These are phyloP conservation scores for Aristolochia fimbriata DNA, from an alignment of 164 flowering plant genomes.

Conservation along the genomic window DNA sequence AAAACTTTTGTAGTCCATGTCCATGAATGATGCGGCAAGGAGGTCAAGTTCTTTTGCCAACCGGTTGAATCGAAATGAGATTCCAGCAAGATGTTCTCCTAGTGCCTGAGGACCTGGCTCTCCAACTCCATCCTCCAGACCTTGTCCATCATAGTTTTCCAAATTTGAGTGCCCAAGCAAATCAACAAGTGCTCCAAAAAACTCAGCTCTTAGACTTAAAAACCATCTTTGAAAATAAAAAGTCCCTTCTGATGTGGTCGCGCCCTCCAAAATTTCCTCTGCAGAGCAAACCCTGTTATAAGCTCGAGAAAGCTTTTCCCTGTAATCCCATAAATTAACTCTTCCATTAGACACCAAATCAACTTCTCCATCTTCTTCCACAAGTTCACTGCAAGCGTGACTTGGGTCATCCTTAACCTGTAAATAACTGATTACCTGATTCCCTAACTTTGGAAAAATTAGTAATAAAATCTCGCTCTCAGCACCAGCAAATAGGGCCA, in stretches of 20 bases:
- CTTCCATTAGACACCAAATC: slow-evolving; percentile 7
- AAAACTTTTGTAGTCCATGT: slow-evolving; percentile 41
- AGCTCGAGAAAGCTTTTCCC: slow-evolving; percentile 22
- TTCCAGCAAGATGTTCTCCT: slow-evolving; percentile 14
- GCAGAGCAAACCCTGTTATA: slow-evolving; percentile 22
- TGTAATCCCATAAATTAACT: slow-evolving; percentile 6
- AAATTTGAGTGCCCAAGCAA: slow-evolving; percentile 25
- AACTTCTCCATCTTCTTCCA: slow-evolving; percentile 10
- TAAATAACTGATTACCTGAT: slow-evolving; percentile 13
- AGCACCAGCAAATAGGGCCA: slow-evolving; percentile 33
- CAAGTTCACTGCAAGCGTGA: slow-evolving; percentile 2
- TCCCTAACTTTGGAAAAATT: slow-evolving; percentile 17
- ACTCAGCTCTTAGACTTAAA: slow-evolving; percentile 37
- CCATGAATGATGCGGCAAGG: slow-evolving; percentile 47
- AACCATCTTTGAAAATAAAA: slow-evolving; percentile 77
- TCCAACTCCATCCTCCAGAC: slow-evolving; percentile 7
- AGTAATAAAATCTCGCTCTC: slow-evolving; percentile 37
- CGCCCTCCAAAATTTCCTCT: slow-evolving; percentile 21
- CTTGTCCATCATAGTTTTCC: slow-evolving; percentile 4
- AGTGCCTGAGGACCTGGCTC: slow-evolving; percentile 10
- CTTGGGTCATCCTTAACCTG: slow-evolving; percentile 8
- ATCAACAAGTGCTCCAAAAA: slow-evolving; percentile 32
- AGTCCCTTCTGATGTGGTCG: slow-evolving; percentile 11
- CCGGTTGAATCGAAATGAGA: slow-evolving; percentile 33
- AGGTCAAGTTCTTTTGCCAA: slow-evolving; percentile 60